Percentiles rank a stretch among this genome's conserved stretches.
These are phyloP conservation scores for Boletus austroedulis DNA, from an alignment of 1,284 basidiomycete genomes.

Conservation along the genomic window DNA sequence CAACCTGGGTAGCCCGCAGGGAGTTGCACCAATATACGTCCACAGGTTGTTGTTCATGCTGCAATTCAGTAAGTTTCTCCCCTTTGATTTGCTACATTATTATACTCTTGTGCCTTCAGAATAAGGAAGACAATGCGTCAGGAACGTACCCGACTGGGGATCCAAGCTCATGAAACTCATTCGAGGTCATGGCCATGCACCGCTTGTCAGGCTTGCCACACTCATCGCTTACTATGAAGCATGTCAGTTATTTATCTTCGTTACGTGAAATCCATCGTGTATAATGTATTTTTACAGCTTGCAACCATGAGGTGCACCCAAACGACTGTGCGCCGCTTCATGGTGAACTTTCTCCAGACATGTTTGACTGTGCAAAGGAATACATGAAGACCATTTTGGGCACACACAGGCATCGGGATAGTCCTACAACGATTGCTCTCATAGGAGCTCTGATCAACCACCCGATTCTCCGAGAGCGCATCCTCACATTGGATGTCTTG, in stretches of 20 bases:
- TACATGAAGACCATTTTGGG: slow-evolving; percentile 16
- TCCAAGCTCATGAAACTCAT: slow-evolving; percentile 13
- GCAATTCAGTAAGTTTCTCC: slow-evolving; percentile 18
- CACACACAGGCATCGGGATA: slow-evolving; percentile 9
- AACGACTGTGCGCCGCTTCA: not conserved
- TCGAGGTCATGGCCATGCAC: not conserved
- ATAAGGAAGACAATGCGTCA: slow-evolving; percentile 24
- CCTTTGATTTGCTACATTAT: not conserved
- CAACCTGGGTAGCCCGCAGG: slow-evolving; percentile 7
- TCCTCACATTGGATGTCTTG: slow-evolving; percentile 20
- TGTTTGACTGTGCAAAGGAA: slow-evolving; percentile 8
- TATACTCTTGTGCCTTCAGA: slow-evolving; percentile 9
- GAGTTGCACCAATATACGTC: slow-evolving; percentile 21
- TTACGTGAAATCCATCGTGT: no score
- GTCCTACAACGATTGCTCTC: slow-evolving; percentile 23
- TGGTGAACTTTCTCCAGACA: not conserved
- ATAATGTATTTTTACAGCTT: slow-evolving; percentile 6
- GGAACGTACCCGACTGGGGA: slow-evolving; percentile 13
- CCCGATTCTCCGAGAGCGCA: slow-evolving; percentile 6
- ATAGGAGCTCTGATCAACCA: slow-evolving; percentile 20
- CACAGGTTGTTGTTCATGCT: slow-evolving; percentile 33
- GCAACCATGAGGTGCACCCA: not conserved
- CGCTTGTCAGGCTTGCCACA: slow-evolving; percentile 21
- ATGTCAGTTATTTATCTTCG: slow-evolving; percentile 11
- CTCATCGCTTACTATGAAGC: slow-evolving; percentile 28